Evolutionary conservation across 257 asterid genomes (phyloP).

Genomic region (Salvia miltiorrhiza): DNA sequence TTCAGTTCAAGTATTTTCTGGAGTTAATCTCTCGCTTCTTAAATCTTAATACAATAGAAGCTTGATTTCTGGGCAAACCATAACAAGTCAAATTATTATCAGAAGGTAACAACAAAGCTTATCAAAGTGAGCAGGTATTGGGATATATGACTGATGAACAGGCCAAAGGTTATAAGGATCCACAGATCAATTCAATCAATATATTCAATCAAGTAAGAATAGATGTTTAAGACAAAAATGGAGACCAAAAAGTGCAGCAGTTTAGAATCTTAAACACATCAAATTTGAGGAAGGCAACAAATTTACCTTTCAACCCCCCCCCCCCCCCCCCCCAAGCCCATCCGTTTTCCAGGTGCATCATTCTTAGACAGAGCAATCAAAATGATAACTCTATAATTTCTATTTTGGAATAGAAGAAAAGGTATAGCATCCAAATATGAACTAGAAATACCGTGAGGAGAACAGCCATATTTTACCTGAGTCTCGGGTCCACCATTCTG

Average conservation of each 20-base stretch:
- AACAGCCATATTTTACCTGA: constrained; percentile 53
- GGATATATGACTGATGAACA: not conserved
- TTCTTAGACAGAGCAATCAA: constrained; percentile 6
- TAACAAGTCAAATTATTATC: not conserved
- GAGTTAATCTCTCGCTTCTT: not conserved
- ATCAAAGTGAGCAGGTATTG: not conserved
- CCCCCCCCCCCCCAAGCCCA: not conserved
- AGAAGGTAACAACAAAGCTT: not conserved
- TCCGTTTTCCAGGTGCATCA: constrained; percentile 9
- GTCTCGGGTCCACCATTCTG: constrained; percentile 90
- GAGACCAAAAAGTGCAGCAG: not conserved
- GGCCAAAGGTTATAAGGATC: constrained; percentile 4
- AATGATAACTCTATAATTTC: not conserved
- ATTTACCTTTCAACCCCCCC: constrained; percentile 4
- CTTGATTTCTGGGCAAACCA: not conserved
- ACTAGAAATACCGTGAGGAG: not conserved
- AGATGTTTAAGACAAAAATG: not conserved
- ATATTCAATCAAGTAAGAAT: not conserved
- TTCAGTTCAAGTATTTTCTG: not conserved
- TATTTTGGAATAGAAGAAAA: constrained; percentile 3
- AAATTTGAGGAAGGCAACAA: not conserved
- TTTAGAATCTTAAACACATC: not conserved
- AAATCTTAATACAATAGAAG: not conserved
- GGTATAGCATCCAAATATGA: not conserved
- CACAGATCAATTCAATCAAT: constrained; percentile 3